Evolutionary conservation across 106 monocot genomes (phyloP), one percentile per base, ranked within the genome.

Genomic region (Allium cepa): DNA sequence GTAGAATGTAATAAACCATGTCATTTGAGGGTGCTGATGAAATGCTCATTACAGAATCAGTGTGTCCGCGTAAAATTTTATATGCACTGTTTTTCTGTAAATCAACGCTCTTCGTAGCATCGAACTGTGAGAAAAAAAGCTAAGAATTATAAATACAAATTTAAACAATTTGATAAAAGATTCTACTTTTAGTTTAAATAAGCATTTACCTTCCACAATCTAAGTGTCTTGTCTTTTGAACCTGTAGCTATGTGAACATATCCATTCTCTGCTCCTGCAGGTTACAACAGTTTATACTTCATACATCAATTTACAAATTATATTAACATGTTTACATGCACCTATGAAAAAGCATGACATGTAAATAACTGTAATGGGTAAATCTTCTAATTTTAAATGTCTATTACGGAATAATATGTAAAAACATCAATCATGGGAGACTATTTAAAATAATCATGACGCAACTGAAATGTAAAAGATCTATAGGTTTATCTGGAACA

Each of bases 211-310:
- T 82, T 92, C 92, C 88, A 97, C 11, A 97, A 57, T 72, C 92
- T 82, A 68, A 97, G 61, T 26, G 80, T 82, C 62, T 81, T 64
- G 77, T 97, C 96, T 77, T 97, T 97, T 57, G 96, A 92, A 75
- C 80, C 84, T 79, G 96, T 92, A 22, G 78, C 96, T 55, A 92
- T 13, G 73, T 45, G 75, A 15, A 88, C 55, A 18, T 75, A 68
- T 56, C 53, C 68, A 64, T 57, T 75, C 46, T 52, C 36, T 10
- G 9, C 36, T 59, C 66, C 91, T 91, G 75, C 22, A 71, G 75
- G 48, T 49, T 17, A 36, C 36, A 36, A 36, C 36, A 36, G 36
- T 5, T 36, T 36, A 36, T 36, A 22, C 36, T 36, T 36, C 5
- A 36, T 36, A 36, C 36, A 36, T 36, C 36, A 36, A 36, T 36